Evolutionary conservation across 2,329 filamentous ascomycete genomes (phyloP).

Genomic region (Neonectria punicea): DNA sequence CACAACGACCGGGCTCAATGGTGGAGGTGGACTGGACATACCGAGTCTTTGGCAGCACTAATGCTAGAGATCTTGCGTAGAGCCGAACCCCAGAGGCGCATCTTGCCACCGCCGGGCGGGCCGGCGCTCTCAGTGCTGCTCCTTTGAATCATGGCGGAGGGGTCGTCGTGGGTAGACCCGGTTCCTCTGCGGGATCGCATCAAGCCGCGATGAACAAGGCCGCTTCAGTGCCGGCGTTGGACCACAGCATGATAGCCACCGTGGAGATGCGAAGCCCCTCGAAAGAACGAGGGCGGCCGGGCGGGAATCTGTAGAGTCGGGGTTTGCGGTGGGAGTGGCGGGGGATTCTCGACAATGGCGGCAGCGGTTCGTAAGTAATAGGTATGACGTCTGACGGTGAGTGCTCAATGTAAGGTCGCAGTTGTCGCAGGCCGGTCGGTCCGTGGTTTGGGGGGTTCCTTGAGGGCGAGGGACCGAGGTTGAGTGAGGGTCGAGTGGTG

Average conservation of each 20-base stretch:
- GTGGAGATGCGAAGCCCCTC: constrained; percentile 35
- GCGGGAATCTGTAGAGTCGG: background rate
- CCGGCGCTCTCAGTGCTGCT: constrained; percentile 43
- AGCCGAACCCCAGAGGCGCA: constrained; percentile 37
- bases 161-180: constrained; percentile 25
- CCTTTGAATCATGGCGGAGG: constrained; percentile 45
- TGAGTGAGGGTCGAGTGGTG: background rate
- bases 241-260: constrained; percentile 42
- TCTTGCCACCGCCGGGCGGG: constrained; percentile 30
- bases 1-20: background rate
- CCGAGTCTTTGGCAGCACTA: constrained; percentile 33
- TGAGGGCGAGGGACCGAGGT: background rate
- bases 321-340: background rate
- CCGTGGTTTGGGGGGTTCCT: background rate
- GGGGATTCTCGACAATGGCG: background rate
- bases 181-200: constrained; percentile 37
- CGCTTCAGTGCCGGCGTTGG: constrained; percentile 39
- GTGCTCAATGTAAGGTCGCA: background rate
- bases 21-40: constrained; percentile 8
- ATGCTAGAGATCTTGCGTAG: constrained; percentile 36
- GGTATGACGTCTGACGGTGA: constrained; percentile 1
- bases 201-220: constrained; percentile 36
- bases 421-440: constrained; percentile 2
- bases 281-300: constrained; percentile 29
- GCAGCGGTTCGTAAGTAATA: background rate